A percentile compares a stretch with the other conserved stretches of the same genome.
Evolutionary conservation across 1,284 basidiomycete genomes (phyloP).

Genomic region (Kalmanozyma brasiliensis): DNA sequence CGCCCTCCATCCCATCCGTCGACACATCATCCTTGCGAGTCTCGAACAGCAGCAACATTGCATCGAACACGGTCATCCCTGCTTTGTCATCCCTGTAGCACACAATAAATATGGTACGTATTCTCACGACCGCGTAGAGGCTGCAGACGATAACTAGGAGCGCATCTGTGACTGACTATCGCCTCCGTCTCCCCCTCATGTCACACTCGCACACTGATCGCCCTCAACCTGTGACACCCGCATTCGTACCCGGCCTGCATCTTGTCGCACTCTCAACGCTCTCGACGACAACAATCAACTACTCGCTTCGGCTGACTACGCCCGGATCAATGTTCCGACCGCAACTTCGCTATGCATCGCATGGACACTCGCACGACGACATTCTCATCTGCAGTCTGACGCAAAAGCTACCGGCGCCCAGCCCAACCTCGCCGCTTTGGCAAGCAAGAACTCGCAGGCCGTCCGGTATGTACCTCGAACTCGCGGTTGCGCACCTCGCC

Average conservation of each 20-base stretch:
- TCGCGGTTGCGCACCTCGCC: too few species aligned
- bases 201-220: background rate
- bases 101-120: conserved; percentile 24
- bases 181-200: background rate
- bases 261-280: background rate
- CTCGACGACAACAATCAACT: background rate
- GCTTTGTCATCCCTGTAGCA: background rate
- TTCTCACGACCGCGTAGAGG: background rate
- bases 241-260: background rate
- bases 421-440: conserved; percentile 57
- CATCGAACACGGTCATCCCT: background rate
- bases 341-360: too few species aligned
- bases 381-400: conserved; percentile 24
- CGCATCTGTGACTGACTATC: background rate
- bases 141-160: conserved; percentile 1
- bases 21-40: background rate
- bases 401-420: conserved; percentile 45
- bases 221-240: background rate
- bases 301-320: background rate
- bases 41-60: background rate
- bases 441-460: conserved; percentile 48
- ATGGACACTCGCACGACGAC: background rate
- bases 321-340: too few species aligned
- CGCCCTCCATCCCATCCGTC: background rate
- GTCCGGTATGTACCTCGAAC: conserved; percentile 37